Conservation (phyloP, 345 rosid species). For the Kernera saxatilis region DNA sequence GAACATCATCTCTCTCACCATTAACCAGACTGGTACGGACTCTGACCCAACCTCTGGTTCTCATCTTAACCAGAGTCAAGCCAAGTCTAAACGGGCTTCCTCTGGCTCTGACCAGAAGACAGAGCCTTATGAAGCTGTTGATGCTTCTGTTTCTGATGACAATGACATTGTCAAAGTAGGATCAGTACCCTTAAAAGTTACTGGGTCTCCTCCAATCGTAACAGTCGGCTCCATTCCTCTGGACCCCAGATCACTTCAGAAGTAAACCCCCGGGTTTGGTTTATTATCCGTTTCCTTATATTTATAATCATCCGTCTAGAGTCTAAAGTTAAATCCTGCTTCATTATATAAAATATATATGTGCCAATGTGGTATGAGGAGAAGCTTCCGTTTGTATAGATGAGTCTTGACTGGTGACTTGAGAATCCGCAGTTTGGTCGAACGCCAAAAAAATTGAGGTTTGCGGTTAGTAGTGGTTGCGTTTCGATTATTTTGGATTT, state of each 20-base stretch:
- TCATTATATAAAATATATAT: neutral
- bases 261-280: neutral
- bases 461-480: conserved; percentile 1
- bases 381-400: conserved; percentile 12
- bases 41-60: conserved; percentile 4
- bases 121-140: neutral
- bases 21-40: conserved; percentile 7
- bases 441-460: conserved; percentile 14
- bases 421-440: neutral
- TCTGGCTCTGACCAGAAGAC: neutral
- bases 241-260: conserved; percentile 44
- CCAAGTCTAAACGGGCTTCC: neutral
- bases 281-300: neutral
- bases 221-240: conserved; percentile 66
- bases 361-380: conserved; percentile 1
- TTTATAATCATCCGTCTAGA: neutral
- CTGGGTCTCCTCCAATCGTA: conserved; percentile 37
- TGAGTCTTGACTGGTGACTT: conserved; percentile 11
- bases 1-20: conserved; percentile 20
- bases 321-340: neutral
- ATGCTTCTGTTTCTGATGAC: conserved; percentile 14
- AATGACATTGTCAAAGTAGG: conserved; percentile 53
- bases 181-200: conserved; percentile 67
- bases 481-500: conserved; percentile 9
- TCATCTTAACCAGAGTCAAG: neutral